phyloP scores from a whole-genome alignment of 2,329 filamentous ascomycete genomes.

The Aspergillus fischeri region DNA sequence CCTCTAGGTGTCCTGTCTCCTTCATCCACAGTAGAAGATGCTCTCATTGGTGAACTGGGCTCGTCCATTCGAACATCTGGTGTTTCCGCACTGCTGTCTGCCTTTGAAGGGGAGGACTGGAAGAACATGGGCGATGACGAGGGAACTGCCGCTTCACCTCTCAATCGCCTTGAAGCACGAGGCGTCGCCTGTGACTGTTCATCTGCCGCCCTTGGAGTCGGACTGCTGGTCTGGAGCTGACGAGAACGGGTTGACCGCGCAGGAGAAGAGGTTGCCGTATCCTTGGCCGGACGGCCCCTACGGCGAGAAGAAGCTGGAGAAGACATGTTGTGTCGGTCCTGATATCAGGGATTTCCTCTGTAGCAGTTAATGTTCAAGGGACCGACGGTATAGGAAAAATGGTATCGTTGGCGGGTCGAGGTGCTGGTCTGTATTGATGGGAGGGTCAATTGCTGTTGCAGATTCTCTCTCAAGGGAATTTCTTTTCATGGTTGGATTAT shows the following conservation, averaged over 20 bases:
- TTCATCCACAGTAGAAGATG: conserved; percentile 37
- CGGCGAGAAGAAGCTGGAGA: conserved; percentile 40
- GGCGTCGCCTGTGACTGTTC: conserved; percentile 41
- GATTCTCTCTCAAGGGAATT: conserved; percentile 6
- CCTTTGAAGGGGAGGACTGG: conserved; percentile 54
- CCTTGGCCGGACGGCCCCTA: conserved; percentile 38
- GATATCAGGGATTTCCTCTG: conserved; percentile 1
- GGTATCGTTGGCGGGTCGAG: conserved; percentile 7
- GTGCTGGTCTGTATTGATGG: conserved; percentile 17
- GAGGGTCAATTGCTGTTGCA: conserved; percentile 19
- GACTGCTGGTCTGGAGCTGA: conserved; percentile 32
- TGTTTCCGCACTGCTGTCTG: conserved; percentile 38
- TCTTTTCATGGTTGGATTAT: conserved; percentile 8
- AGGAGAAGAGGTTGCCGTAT: conserved; percentile 38
- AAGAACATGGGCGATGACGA: conserved; percentile 81
- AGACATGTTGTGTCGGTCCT: conserved; percentile 34
- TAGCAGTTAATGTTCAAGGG: neutral
- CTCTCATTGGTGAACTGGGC: conserved; percentile 47
- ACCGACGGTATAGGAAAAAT: conserved; percentile 6
- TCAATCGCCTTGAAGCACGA: conserved; percentile 40
- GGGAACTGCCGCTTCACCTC: conserved; percentile 41
- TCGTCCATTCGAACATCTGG: conserved; percentile 40
- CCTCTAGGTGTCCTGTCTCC: conserved; percentile 43
- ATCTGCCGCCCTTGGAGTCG: conserved; percentile 16
- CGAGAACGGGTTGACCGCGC: conserved; percentile 29